A percentile compares a stretch with the other conserved stretches of the same genome.
Conservation (phyloP, 805 yeast genomes). For the Hanseniaspora jakobsenii region DNA sequence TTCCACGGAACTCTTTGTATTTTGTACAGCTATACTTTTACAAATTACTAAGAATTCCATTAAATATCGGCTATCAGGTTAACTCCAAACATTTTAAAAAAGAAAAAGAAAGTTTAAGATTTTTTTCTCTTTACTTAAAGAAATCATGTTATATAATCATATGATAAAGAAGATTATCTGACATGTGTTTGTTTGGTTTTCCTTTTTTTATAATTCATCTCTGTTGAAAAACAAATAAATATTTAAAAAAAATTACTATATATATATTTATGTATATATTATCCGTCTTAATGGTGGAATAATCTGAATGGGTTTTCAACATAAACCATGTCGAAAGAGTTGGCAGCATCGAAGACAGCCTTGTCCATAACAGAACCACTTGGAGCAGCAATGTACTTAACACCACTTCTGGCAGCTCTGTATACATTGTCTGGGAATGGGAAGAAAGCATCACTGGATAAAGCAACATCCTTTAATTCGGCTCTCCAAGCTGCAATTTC, state of each 20-base stretch:
- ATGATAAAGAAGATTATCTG: too few relatives aligned
- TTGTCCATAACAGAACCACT: conserved; percentile 96
- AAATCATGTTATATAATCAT: too few relatives aligned
- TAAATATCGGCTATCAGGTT: too few relatives aligned
- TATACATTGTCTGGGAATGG: conserved; percentile 99
- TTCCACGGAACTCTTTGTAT: too few relatives aligned
- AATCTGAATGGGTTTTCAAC: conserved; percentile 95
- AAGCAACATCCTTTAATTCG: conserved; percentile 73
- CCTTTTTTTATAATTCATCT: too few relatives aligned
- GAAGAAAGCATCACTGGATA: conserved; percentile 97
- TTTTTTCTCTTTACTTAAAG: too few relatives aligned
- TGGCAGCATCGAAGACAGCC: conserved; percentile 92
- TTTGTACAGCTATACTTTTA: too few relatives aligned
- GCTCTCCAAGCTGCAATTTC: conserved; percentile 83
- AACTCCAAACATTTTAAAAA: too few relatives aligned
- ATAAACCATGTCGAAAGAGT: conserved; percentile 76
- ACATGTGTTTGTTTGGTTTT: too few relatives aligned
- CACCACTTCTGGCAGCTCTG: conserved; percentile 96
- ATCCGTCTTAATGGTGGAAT: conserved; percentile 71
- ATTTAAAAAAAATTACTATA: not conserved
- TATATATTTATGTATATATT: not conserved
- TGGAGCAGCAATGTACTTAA: conserved; percentile 90
- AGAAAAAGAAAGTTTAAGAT: too few relatives aligned
- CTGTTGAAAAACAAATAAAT: not conserved
- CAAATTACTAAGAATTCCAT: too few relatives aligned